Evolutionary conservation across 2,329 filamentous ascomycete genomes (phyloP).

Genomic region (Talaromyces funiculosus): DNA sequence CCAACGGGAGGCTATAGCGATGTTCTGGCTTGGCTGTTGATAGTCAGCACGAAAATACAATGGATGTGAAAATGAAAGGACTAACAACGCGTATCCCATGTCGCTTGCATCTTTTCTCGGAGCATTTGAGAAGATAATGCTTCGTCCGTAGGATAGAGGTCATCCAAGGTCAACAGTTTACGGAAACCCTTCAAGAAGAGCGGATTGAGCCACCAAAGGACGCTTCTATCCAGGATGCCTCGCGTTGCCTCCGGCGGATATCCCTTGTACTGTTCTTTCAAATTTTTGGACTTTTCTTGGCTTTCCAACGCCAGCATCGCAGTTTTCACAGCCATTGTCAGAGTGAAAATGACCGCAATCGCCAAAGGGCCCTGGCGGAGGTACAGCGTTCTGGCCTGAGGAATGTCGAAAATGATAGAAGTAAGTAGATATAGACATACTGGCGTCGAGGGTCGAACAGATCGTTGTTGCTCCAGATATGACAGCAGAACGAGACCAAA

Average conservation of each 20-base stretch:
- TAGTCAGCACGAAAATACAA: not conserved
- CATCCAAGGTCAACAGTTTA: not conserved
- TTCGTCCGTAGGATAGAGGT: constrained; percentile 1
- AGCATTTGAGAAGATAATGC: not conserved
- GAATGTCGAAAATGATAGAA: constrained; percentile 1
- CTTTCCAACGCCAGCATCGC: constrained; percentile 1
- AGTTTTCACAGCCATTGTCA: not conserved
- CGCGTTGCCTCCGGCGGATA: constrained; percentile 1
- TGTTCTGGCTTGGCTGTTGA: not conserved
- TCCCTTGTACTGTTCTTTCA: not conserved
- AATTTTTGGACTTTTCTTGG: not conserved
- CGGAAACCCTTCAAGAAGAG: not conserved
- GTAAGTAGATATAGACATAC: not conserved
- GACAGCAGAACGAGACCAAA: constrained; percentile 5
- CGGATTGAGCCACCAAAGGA: constrained; percentile 6
- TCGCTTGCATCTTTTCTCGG: not conserved
- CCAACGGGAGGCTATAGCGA: not conserved
- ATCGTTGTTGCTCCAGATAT: constrained; percentile 6
- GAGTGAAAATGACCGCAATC: not conserved
- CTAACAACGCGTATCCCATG: not conserved
- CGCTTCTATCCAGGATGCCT: not conserved
- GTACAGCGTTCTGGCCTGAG: constrained; percentile 3
- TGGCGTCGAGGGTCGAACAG: not conserved
- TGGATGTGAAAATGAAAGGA: not conserved
- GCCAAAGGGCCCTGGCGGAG: not conserved